Evolutionary conservation across 495 filamentous ascomycete genomes (phyloP), one percentile per base, ranked within the genome.

Genomic region (Aspergillus egyptiacus): DNA sequence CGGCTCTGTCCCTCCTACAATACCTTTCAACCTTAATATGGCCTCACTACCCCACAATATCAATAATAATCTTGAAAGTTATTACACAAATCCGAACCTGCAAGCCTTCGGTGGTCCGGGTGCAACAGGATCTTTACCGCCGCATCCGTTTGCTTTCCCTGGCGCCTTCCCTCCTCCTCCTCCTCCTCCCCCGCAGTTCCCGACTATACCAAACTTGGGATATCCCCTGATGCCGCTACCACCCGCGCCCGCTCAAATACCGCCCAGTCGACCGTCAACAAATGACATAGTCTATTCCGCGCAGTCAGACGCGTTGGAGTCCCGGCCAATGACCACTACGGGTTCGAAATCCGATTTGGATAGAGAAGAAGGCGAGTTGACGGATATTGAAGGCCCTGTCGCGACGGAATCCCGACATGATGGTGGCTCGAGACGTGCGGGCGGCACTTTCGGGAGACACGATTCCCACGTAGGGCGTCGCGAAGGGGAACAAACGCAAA

Each of bases 291-390:
- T 18, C 17, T 18, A 42, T 46, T 22, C 40, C 7, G 31, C 32
- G 3, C 37, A 18, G 7, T 14, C 34, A 3, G 54, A 35, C 22
- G 20, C 41, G 11, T 24, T 28, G 7, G 50, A 53, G 3, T 44
- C 48, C 6, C 56, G 52, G 8, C 18, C 25, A 2, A 28, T 47
- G 25, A 43, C 14, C 1, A 41, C 48, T 30, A n/a, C 40, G 7
- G 40, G 1, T 6, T 45, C 55, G 7, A 46, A 42, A 6, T 30
- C 39, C 0, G 46, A 60, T 20, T 36, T 62, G 36, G 62, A 65
- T 43, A 72, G 77, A 25, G 86, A 93, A 51, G 86, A 91, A 57
- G 85, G 85, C 1, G 86, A 91, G 58, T 57, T 90, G 14, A 86
- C 82, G 54, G 86, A 89, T 50, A 74, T 71, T 0, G 82, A 82